Evolutionary conservation across 2,329 filamentous ascomycete species (phyloP), one percentile per base, ranked within the genome.

Genomic region (Septoria linicola): DNA sequence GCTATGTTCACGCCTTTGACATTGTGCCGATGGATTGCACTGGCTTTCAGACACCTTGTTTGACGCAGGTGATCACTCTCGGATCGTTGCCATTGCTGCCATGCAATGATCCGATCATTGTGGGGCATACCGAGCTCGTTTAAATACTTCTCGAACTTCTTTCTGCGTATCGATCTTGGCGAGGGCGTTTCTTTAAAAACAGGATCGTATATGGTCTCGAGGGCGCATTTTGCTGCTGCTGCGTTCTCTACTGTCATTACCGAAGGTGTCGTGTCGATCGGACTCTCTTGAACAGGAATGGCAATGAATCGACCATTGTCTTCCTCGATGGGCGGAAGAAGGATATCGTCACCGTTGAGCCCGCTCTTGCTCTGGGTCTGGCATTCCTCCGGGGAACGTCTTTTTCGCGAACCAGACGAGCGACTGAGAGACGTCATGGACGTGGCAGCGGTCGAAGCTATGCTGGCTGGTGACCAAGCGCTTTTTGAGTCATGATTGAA

Each of bases 121-220:
- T 77, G 72, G 0, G 74, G 65, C 11, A 81, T 71, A n/a, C 83
- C 71, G 19, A 80, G 71, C 0, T 77, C 69, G 55, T 80, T 79
- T 8, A 96, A 74, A 21, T 82, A 78, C 7, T 74, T 72, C 63
- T 90, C 84, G 17, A 92, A 72, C 42, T 82, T 76, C 32, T 78
- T 74, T 27, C 79, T 75, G 3, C 88, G 81, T 47, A 84, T 66
- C 1, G 79, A 78, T 0, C 88, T 81, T 47, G 83, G 76, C 3
- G 78, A 80, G 1, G 73, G 73, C 2, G 65, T 48, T 20, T 74
- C 75, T 3, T 73, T 71, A 2, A 89, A 74, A 6, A 89, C 68
- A n/a, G 82, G 75, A 60, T 91, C 85, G 73, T 88, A 96, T 62
- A 91, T 82, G 0, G 84, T 89, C 68, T 97, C 93, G 8, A 97